Evolutionary conservation across 352 stramenopile species (phyloP).

Genomic region (Phytopythium sindhum): DNA sequence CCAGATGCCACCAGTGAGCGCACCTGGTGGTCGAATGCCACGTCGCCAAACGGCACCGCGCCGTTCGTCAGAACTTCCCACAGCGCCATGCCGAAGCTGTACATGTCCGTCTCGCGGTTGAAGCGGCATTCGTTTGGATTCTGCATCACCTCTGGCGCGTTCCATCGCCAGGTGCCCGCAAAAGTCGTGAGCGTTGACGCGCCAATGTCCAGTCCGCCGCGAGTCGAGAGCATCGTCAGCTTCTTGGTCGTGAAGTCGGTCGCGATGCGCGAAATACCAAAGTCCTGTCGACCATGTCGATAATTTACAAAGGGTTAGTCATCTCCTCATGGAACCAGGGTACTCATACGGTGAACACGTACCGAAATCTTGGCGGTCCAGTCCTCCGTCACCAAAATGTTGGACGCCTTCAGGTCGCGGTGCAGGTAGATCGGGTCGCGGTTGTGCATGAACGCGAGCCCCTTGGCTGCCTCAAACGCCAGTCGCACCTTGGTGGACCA

Average conservation of each 20-base stretch:
- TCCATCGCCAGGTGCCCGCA: conserved; percentile 73
- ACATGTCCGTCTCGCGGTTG: conserved; percentile 72
- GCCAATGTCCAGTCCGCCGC: conserved; percentile 10
- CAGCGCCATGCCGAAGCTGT: conserved; percentile 67
- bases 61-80: conserved; percentile 76
- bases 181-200: conserved; percentile 58
- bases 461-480: conserved; percentile 65
- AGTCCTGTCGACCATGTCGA: conserved; percentile 37
- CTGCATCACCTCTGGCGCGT: conserved; percentile 66
- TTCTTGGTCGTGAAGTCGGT: conserved; percentile 61
- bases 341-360: background rate
- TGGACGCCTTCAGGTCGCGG: conserved; percentile 70
- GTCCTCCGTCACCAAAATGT: conserved; percentile 70
- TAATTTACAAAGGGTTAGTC: background rate
- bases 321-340: background rate
- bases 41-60: conserved; percentile 55
- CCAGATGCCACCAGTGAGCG: conserved; percentile 49
- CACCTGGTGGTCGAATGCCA: conserved; percentile 70
- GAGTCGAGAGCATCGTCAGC: conserved; percentile 14
- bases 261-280: conserved; percentile 69
- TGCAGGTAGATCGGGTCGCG: conserved; percentile 71
- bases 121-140: conserved; percentile 65
- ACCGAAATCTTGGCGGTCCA: conserved; percentile 71
- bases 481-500: conserved; percentile 67
- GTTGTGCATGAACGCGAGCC: conserved; percentile 79